Evolutionary conservation across 1,284 basidiomycete genomes (phyloP), one percentile per base, ranked within the genome.

Genomic region (Leccinum pallidistipes): DNA sequence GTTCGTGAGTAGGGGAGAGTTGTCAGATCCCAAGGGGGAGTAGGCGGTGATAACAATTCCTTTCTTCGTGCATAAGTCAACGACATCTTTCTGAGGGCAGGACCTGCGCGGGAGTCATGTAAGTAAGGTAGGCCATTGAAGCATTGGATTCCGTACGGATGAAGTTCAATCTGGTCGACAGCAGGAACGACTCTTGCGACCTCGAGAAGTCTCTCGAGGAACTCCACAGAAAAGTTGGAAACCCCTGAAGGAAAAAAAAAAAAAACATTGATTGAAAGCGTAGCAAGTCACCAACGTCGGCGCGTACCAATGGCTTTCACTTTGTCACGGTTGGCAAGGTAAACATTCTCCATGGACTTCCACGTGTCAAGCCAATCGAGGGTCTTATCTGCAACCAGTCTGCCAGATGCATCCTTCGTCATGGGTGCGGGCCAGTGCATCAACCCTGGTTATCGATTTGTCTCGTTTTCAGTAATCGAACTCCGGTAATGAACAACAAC

Each of bases 141-240:
- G 11, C n/a, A 27, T 21, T 18, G 29, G 24, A 43, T 36, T 32
- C 21, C 56, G 86, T 77, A 45, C 60, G 89, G 88, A 74, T 92
- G 90, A 36, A 90, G 80, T 75, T 92, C 91, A 62, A 91, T 80
- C 74, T 94, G 91, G 76, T 93, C 91, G 36, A 88, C 87, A 2
- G 90, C 91, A 12, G 91, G 91, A 16, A 88, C 77, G 63, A 91
- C 79, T 45, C 82, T 84, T 55, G 85, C 83, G 47, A 80, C 78
- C 62, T 79, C 80, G 38, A 92, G 77, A 40, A 90, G 78, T 43
- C 82, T 77, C 62, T 83, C 77, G 43, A 91, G 76, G 75, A 79
- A 88, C 61, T 82, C 73, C 57, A 86, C 78, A 21, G 85, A 87
- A 69, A 89, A 83, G 78, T 91, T 91, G 64, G 86, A 88, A 52